Conservation (phyloP, 2,329 filamentous ascomycete species). For the Sporothrix euskadiensis region DNA sequence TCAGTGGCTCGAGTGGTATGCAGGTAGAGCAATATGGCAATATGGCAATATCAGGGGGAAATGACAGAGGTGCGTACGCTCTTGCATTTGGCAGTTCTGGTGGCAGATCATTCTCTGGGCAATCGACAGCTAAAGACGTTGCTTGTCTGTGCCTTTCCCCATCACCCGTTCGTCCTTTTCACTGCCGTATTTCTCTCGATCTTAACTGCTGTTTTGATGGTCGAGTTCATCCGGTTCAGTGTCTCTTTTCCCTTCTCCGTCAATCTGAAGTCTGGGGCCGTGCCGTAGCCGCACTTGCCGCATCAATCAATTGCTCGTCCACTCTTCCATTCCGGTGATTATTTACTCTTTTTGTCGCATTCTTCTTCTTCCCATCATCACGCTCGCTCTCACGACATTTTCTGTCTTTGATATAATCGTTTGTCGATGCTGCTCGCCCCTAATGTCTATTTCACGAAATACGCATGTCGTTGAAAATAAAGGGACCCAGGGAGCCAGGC, state of each 20-base stretch:
- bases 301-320: neutral
- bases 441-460: neutral
- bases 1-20: neutral
- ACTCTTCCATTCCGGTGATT: neutral
- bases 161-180: neutral
- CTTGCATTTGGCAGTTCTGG: neutral
- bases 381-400: neutral
- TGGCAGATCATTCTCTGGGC: neutral
- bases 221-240: neutral
- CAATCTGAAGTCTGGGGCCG: neutral
- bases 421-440: neutral
- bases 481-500: neutral
- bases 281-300: neutral
- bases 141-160: neutral
- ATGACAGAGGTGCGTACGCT: neutral
- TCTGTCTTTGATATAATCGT: neutral
- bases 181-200: neutral
- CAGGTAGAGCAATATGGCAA: neutral
- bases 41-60: constrained; percentile 6
- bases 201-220: neutral
- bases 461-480: constrained; percentile 20
- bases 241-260: neutral
- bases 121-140: neutral
- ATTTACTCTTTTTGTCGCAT: neutral
- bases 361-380: neutral